Base-by-base conservation (phyloP, 805 yeast genomes). In the Jamesozyma lodderae region DNA sequence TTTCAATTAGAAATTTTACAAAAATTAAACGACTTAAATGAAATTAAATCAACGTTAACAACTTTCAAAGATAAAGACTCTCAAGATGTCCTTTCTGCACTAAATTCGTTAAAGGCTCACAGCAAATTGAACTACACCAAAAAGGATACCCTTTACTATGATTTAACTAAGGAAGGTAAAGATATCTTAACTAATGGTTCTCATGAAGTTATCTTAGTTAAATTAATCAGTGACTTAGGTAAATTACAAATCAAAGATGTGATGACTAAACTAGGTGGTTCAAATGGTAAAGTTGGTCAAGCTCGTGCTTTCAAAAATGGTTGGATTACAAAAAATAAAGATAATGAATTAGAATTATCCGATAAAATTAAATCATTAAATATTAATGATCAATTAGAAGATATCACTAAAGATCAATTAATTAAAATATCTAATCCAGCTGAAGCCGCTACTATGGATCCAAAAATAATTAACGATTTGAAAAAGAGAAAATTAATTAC, bases 291-390 rank as follows among this genome's bases (percentile, higher is more conserved):
- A 51, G 72, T 90, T 47, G 99, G 98, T 46, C 98, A 92, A 67
- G 95, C 94, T 51, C 79, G 88, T 55, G 99, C 97, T 14, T 94
- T 92, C 74, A 90, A 87, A 64, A 88, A 88, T 62, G 94, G 94
- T 30, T 92, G 99, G 99, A 79, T 92, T 53, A 67, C 74, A 46
- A 92, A 94, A 61, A 83, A 81, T 42, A 94, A 90, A 41, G 94
- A 83, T 51, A 77, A 72, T 53, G 63, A 57, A 44, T 72, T 90
- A 50, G 74, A 84, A 36, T 59, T 83, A 21, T 75, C 57, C 36
- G 66, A 59, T 1, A 64, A 77, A 46, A 68, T 79, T 23, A 63
- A 68, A 35, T 67, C 65, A 29, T 41, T 43, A n/a, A 38, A 43
- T 32, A n/a, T 42, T 5, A 50, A 58, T 13, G 60, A 70, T 39